Conservation (phyloP, 306 rosid genomes). For the Hippophae rhamnoides region DNA sequence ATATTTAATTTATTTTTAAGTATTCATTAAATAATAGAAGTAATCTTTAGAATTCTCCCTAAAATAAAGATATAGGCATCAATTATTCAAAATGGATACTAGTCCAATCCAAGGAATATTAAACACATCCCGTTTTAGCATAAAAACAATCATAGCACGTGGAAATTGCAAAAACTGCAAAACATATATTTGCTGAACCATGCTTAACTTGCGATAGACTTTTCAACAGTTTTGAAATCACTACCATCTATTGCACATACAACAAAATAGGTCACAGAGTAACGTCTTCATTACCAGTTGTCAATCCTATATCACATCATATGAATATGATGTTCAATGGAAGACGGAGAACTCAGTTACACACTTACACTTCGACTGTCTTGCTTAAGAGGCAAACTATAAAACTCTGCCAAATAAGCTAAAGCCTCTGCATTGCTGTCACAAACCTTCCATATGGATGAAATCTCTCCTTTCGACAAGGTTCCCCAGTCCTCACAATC, state of each 20-base stretch:
- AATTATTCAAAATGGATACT: too few relatives aligned
- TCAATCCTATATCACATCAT: constrained; percentile 2
- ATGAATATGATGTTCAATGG: constrained; percentile 12
- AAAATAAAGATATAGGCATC: too few relatives aligned
- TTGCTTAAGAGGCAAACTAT: constrained; percentile 27
- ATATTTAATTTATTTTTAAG: too few relatives aligned
- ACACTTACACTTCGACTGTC: constrained; percentile 2
- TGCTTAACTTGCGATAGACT: background rate
- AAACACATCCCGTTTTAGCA: background rate
- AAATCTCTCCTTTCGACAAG: constrained; percentile 63
- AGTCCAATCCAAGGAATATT: background rate
- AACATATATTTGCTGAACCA: background rate
- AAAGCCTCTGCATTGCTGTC: constrained; percentile 64
- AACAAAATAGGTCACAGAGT: background rate
- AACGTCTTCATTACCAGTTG: background rate
- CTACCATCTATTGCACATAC: background rate
- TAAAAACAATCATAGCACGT: background rate
- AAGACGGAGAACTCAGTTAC: constrained; percentile 22
- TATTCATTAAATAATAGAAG: too few relatives aligned
- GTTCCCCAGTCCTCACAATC: constrained; percentile 74
- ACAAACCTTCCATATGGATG: constrained; percentile 78
- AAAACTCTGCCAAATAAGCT: constrained; percentile 60
- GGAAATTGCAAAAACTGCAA: background rate
- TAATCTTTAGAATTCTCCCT: too few relatives aligned
- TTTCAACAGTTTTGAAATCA: background rate